Base-by-base conservation (phyloP, 2,329 filamentous ascomycete genomes). In the Botrytis byssoidea region DNA sequence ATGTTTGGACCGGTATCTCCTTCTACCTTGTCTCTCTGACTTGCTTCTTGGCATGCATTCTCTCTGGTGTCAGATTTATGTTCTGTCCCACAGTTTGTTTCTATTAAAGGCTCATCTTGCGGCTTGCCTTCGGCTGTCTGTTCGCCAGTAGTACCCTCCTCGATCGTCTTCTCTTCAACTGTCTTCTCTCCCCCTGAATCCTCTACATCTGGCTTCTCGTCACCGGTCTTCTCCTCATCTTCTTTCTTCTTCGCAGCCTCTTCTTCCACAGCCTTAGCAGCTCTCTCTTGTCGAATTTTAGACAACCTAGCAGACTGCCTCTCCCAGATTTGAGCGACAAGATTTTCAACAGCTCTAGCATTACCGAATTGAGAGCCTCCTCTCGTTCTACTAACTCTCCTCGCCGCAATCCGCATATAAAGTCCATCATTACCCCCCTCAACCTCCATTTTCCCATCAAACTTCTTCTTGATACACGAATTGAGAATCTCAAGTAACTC, bases 341-440 rank as follows among this genome's bases (percentile, higher is more conserved):
- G 80, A 77, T 93, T 94, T 64, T 93, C 88, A 0, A 94, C 83
- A 0, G 89, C 85, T 1, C 92, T 84, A 0, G 92, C 92, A 77
- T 95, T 94, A 0, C 90, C 92, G 74, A 94, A 95, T 0, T 91
- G 91, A 48, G 89, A 86, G 0, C 85, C 85, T 0, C 89, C 91
- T 0, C 91, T 88, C 0, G 86, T 86, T 7, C 85, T 83, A 0
- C 91, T 91, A 20, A 94, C 81, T 1, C 92, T 85, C 0, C 89
- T 85, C 10, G 87, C 83, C 0, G 87, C 86, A 37, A 94, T 90
- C 0, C 91, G 87, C 71, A 86, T 85, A 77, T 88, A 93, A 0
- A 93, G 83, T 0, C 92, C 91, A 0, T 80, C 78, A 0, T 83
- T 73, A 0, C 90, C 90, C 22, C 83, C 88, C 69, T 92, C 88